Evolutionary conservation across 2,329 filamentous ascomycete species (phyloP).

Genomic region (Pestalotiopsis sp.): DNA sequence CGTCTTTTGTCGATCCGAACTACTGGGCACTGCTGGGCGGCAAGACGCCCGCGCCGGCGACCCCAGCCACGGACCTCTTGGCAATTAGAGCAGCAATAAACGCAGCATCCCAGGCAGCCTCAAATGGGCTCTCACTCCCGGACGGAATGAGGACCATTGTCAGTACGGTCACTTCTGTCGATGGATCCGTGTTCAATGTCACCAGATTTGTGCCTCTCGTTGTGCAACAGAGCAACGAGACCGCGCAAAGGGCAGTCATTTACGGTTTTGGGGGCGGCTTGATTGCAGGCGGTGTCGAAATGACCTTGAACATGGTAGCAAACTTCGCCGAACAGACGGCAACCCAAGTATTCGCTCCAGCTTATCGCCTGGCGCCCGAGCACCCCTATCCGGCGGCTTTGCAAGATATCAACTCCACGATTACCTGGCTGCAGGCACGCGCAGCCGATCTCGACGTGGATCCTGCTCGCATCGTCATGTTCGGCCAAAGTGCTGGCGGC

Average conservation of each 20-base stretch:
- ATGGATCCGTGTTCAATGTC: conserved; percentile 23
- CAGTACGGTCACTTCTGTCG: conserved; percentile 20
- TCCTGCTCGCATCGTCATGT: conserved; percentile 23
- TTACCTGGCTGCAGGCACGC: conserved; percentile 37
- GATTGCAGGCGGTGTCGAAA: conserved; percentile 22
- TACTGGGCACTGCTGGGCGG: conserved; percentile 8
- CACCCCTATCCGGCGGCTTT: conserved; percentile 45
- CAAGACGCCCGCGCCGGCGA: background rate
- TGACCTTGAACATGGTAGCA: conserved; percentile 16
- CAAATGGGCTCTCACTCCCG: background rate
- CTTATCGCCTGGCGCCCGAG: conserved; percentile 52
- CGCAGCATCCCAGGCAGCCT: background rate
- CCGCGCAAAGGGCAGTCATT: conserved; percentile 23
- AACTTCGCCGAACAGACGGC: conserved; percentile 17
- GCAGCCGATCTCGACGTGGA: conserved; percentile 22
- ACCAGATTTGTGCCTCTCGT: conserved; percentile 22
- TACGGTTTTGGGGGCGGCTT: conserved; percentile 27
- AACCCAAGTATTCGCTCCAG: conserved; percentile 36
- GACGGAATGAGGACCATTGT: conserved; percentile 21
- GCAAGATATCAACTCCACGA: conserved; percentile 36
- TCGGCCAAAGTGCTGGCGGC: conserved; percentile 25
- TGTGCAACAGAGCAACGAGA: background rate
- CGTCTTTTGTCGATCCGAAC: background rate
- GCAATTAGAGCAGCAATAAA: background rate
- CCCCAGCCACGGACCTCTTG: background rate